Base-by-base conservation (phyloP, 2,329 filamentous ascomycete species). In the Penicillium palitans region DNA sequence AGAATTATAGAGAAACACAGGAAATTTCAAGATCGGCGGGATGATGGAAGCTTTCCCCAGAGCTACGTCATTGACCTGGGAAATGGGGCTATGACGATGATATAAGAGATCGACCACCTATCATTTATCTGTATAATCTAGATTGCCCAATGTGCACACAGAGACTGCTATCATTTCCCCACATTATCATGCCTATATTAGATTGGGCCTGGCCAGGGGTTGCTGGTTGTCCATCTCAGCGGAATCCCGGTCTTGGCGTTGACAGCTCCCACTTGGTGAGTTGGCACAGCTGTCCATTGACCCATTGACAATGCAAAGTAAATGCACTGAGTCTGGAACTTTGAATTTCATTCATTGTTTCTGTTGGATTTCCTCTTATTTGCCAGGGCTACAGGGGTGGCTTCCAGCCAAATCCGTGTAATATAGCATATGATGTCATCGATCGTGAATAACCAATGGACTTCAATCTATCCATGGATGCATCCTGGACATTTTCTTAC, bases 21-120 rank as follows among this genome's bases (percentile, higher is more conserved):
- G 24, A 37, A 33, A 44, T 51, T 3, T 54, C 25, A 49, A 35
- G 42, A 33, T 48, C 40, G 42, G 24, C 31, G 50, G 45, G 42
- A 45, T 44, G 29, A 46, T 41, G 19, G 60, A 13, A 63, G 62
- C 62, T 61, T 37, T 61, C 58, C 54, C 59, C 57, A 48, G 56
- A 55, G 57, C 56, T 63, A 68, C 66, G 66, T 68, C 66, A 68
- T 68, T 61, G 58, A 55, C 58, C 58, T 45, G 60, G 61, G 42
- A 64, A 68, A 44, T 55, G 31, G 15, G 46, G 35, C 45, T 46
- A 66, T 68, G 66, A 68, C 64, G 64, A 62, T 58, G 51, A 21
- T 54, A 47, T 47, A 42, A 44, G 25, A 44, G 25, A 31, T 59
- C 37, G 31, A 52, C 29, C 31, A 52, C 35, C 37, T 29, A 48